phyloP scores from a whole-genome alignment of 1,284 basidiomycete genomes.

The Phellopilus nigrolimitatus region DNA sequence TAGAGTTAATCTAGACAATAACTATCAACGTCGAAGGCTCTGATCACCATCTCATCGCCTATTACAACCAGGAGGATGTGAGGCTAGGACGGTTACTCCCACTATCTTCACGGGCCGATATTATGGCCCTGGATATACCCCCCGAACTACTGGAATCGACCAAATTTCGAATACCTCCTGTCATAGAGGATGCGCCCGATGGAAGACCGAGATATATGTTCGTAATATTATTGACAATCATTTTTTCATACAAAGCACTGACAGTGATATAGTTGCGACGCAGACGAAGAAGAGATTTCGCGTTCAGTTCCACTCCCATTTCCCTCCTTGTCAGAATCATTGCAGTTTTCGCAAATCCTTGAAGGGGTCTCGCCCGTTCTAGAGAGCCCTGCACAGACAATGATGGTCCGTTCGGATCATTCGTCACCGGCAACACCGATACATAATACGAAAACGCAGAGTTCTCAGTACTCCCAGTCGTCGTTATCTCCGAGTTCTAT shows the following conservation, averaged over 20 bases:
- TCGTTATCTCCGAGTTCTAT: slow-evolving; percentile 7
- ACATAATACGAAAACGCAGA: neutral
- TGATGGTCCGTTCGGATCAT: neutral
- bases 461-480: neutral
- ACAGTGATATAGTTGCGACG: slow-evolving; percentile 14
- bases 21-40: slow-evolving; percentile 71
- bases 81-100: slow-evolving; percentile 57
- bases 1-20: slow-evolving; percentile 51
- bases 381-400: neutral
- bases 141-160: slow-evolving; percentile 65
- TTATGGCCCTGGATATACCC: slow-evolving; percentile 61
- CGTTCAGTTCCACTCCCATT: slow-evolving; percentile 10
- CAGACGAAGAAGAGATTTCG: slow-evolving; percentile 15
- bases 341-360: too few species aligned
- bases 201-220: slow-evolving; percentile 54
- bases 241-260: neutral
- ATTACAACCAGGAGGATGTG: slow-evolving; percentile 75
- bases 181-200: slow-evolving; percentile 59
- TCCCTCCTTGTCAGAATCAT: slow-evolving; percentile 1
- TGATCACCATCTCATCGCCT: slow-evolving; percentile 76
- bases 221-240: neutral
- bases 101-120: slow-evolving; percentile 57
- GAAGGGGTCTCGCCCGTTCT: too few species aligned
- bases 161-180: slow-evolving; percentile 69
- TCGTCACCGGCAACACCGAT: neutral